Evolutionary conservation across 2,329 filamentous ascomycete species (phyloP).

Genomic region (Sporothrix humicola): DNA sequence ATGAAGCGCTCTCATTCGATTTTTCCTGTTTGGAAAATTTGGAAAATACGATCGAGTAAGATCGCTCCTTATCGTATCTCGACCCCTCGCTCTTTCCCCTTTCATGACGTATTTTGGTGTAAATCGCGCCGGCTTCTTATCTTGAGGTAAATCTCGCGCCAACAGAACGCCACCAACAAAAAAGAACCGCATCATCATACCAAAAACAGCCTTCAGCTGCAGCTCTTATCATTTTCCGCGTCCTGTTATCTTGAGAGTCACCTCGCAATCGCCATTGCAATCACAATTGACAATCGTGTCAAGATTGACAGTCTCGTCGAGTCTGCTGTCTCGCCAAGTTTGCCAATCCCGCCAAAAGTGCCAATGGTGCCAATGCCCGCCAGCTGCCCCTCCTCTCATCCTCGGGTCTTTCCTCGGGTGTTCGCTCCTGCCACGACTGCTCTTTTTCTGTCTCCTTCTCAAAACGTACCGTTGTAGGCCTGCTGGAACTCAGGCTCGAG

Average conservation of each 20-base stretch:
- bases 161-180: slow-evolving; percentile 19
- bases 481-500: slow-evolving; percentile 97
- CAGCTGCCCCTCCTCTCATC: not conserved
- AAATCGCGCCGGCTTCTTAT: not conserved
- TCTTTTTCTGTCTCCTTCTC: not conserved
- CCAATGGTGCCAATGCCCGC: not conserved
- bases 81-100: not conserved
- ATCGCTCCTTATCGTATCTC: slow-evolving; percentile 16
- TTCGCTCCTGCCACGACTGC: not conserved
- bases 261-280: not conserved
- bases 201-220: slow-evolving; percentile 6
- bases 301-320: not conserved
- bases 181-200: slow-evolving; percentile 10
- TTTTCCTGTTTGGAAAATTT: not conserved
- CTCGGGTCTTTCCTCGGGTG: not conserved
- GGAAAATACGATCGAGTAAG: not conserved
- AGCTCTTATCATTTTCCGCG: slow-evolving; percentile 25
- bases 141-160: not conserved
- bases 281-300: not conserved
- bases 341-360: not conserved
- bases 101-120: slow-evolving; percentile 16
- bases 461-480: slow-evolving; percentile 83
- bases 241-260: slow-evolving; percentile 5
- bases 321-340: too few relatives aligned
- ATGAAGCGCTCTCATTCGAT: not conserved